phyloP scores from a whole-genome alignment of 2,329 filamentous ascomycete species.

The Penicillium crustosum region DNA sequence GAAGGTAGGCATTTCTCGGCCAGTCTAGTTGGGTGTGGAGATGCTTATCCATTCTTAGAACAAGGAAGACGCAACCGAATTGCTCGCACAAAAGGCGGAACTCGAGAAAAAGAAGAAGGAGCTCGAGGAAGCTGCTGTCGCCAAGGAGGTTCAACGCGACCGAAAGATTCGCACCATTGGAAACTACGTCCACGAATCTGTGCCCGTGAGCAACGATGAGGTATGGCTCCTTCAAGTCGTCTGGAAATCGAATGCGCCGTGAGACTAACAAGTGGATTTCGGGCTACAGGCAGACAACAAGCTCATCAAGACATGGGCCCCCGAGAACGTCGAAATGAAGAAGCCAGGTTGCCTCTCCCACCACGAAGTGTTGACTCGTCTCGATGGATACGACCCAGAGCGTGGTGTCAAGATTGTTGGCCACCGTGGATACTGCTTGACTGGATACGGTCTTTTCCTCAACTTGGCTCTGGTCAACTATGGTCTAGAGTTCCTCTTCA shows the following conservation, averaged over 20 bases:
- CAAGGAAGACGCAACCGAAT: slow-evolving; percentile 81
- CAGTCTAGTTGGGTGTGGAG: neutral
- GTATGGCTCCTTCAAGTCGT: slow-evolving; percentile 37
- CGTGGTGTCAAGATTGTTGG: slow-evolving; percentile 92
- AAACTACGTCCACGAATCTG: slow-evolving; percentile 87
- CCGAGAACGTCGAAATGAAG: slow-evolving; percentile 69
- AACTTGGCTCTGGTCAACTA: slow-evolving; percentile 96
- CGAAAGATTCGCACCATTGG: slow-evolving; percentile 81
- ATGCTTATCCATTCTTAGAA: slow-evolving; percentile 49
- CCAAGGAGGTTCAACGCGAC: slow-evolving; percentile 73
- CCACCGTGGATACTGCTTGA: slow-evolving; percentile 90
- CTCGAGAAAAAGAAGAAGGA: slow-evolving; percentile 81
- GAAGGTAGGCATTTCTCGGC: slow-evolving; percentile 58
- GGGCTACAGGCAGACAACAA: slow-evolving; percentile 70
- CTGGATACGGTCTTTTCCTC: slow-evolving; percentile 83
- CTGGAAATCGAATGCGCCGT: neutral
- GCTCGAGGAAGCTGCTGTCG: slow-evolving; percentile 68
- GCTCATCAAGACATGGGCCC: slow-evolving; percentile 74
- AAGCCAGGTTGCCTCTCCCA: slow-evolving; percentile 82
- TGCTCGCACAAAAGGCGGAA: slow-evolving; percentile 74
- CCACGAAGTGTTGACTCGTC: slow-evolving; percentile 84
- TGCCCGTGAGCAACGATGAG: slow-evolving; percentile 80
- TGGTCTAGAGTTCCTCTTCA: slow-evolving; percentile 81
- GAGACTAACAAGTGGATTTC: neutral
- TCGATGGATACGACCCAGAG: slow-evolving; percentile 91